Evolutionary conservation across 371 early-diverging fungal species (phyloP).

Genomic region (Mucor lusitanicus): DNA sequence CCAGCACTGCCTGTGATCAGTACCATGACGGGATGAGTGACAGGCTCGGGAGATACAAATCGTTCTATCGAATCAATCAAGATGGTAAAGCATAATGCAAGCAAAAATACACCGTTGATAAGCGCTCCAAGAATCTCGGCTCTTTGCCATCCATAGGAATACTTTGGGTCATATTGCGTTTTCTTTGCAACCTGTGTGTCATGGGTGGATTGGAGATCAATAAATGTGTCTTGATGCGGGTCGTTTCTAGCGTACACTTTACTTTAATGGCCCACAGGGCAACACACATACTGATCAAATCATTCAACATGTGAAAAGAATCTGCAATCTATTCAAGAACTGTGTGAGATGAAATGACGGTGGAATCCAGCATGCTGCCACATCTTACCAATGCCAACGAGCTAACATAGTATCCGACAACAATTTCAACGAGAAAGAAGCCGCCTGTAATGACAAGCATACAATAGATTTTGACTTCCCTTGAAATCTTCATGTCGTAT

Average conservation of each 20-base stretch:
- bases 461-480: conserved; percentile 43
- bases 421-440: conserved; percentile 79
- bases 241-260: conserved; percentile 4
- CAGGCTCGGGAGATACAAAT: conserved; percentile 68
- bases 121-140: conserved; percentile 93
- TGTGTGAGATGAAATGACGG: not conserved
- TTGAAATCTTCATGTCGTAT: conserved; percentile 12
- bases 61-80: conserved; percentile 87
- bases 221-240: not conserved
- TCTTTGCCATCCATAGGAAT: conserved; percentile 90
- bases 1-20: conserved; percentile 85
- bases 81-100: conserved; percentile 89
- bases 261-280: conserved; percentile 87
- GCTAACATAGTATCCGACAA: conserved; percentile 73
- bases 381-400: conserved; percentile 75
- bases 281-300: conserved; percentile 78
- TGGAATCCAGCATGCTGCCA: not conserved
- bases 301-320: conserved; percentile 92
- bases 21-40: conserved; percentile 76
- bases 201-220: not conserved
- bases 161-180: conserved; percentile 58
- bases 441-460: conserved; percentile 66
- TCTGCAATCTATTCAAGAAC: conserved; percentile 73
- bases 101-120: conserved; percentile 85
- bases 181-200: conserved; percentile 22